Base-by-base conservation (phyloP, 495 filamentous ascomycete genomes). In the Penicillium bialowiezense region DNA sequence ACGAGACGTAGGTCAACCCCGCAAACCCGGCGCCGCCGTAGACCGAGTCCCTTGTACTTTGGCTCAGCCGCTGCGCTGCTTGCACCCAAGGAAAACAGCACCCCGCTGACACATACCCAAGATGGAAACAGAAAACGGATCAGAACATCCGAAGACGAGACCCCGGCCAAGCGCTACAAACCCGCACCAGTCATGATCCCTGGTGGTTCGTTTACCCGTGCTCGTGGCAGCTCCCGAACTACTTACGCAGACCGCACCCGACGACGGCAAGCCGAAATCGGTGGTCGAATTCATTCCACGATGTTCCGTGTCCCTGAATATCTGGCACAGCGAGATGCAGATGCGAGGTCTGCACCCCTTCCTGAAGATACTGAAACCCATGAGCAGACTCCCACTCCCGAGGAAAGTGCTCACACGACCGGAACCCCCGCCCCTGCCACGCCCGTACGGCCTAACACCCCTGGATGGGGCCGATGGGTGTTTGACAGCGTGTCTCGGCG, bases 281-380 rank as follows among this genome's bases (percentile, higher is more conserved):
- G 55, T 29, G 69, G 69, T 9, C 60, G 64, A 5, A 61, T 74
- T 17, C 53, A 64, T 19, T 50, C 49, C 3, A 74, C 70, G 9
- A 40, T 68, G 10, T 68, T 62, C n/a, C 67, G 69, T n/a, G 34
- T 72, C n/a, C 62, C 67, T 2, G 44, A 68, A n/a, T 51, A 64
- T 7, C 34, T 72, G 20, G 56, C 59, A 13, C 64, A 71, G 54
- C 50, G 45, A 10, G 60, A 60, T 12, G 47, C 55, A 9, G 58
- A 63, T 39, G 44, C 50, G 2, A 51, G 48, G 23, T 26, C 49
- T 24, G 13, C 41, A 17, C 23, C 20, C 8, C 7, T 19, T 1
- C 3, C 19, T 12, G 31, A 49, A 24, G 14, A 24, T 10, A 7
- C 42, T 10, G 20, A 24, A 12, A 14, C 38, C 19, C 18, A 17